Percentiles rank a stretch among this genome's conserved stretches.
phyloP scores from a whole-genome alignment of 2,329 filamentous ascomycete species.

The Byssothecium circinans region DNA sequence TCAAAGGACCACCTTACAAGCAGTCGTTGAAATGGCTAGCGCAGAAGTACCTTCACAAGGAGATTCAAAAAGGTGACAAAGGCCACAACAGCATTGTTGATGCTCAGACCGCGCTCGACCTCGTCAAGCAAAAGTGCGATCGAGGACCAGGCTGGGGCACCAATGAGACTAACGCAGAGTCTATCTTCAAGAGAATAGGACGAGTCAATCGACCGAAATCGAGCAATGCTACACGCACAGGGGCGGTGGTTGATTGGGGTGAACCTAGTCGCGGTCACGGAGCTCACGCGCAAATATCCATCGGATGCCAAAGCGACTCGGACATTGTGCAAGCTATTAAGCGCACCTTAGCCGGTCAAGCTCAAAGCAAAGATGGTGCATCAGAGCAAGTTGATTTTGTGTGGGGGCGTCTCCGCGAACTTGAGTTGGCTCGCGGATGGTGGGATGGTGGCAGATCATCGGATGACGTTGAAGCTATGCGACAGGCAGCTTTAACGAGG shows the following conservation, averaged over 20 bases:
- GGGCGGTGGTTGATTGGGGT: constrained; percentile 87
- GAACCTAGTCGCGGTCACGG: constrained; percentile 68
- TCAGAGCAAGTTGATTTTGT: constrained; percentile 61
- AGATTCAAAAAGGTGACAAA: constrained; percentile 78
- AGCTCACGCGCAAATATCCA: constrained; percentile 56
- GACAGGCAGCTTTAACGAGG: constrained; percentile 29
- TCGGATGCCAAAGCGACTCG: constrained; percentile 60
- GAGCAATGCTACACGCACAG: constrained; percentile 47
- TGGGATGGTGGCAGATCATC: constrained; percentile 54
- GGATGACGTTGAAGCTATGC: constrained; percentile 39
- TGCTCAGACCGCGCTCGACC: constrained; percentile 84
- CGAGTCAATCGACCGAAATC: constrained; percentile 55
- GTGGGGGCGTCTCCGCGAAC: constrained; percentile 64
- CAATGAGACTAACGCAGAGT: constrained; percentile 76
- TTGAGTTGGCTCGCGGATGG: constrained; percentile 64
- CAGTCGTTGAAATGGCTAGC: constrained; percentile 87
- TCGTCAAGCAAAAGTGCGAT: constrained; percentile 94
- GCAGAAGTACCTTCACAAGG: constrained; percentile 79
- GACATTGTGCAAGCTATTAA: constrained; percentile 60
- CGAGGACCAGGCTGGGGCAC: constrained; percentile 86
- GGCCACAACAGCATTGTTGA: constrained; percentile 95
- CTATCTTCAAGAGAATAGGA: constrained; percentile 80
- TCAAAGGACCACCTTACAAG: constrained; percentile 84
- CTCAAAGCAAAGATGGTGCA: constrained; percentile 46
- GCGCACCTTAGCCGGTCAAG: constrained; percentile 54